These are phyloP conservation scores for Pyrenophora graminea DNA, from an alignment of 2,329 filamentous ascomycete genomes.

Conservation along the genomic window DNA sequence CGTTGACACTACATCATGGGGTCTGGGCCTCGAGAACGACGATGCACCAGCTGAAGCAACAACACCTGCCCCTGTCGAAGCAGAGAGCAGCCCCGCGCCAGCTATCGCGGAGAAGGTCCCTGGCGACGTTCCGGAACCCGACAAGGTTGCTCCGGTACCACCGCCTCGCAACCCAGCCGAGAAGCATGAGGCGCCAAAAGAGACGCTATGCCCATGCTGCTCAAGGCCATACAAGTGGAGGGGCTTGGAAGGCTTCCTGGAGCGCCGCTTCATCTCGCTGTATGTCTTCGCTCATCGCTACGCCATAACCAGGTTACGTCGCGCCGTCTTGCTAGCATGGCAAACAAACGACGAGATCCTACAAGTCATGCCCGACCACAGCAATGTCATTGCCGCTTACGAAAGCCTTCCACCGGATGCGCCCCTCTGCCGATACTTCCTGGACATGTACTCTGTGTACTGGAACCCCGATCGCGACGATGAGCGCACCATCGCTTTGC, in stretches of 20 bases:
- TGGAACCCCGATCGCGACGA: slow-evolving; percentile 44
- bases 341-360: slow-evolving; percentile 44
- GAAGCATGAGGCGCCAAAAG: slow-evolving; percentile 41
- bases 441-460: slow-evolving; percentile 45
- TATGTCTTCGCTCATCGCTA: slow-evolving; percentile 43
- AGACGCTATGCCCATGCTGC: slow-evolving; percentile 44
- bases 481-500: slow-evolving; percentile 35
- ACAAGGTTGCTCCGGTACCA: slow-evolving; percentile 25
- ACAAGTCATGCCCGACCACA: slow-evolving; percentile 45
- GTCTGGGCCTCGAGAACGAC: slow-evolving; percentile 39
- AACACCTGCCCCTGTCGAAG: slow-evolving; percentile 10
- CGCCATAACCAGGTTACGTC: slow-evolving; percentile 38
- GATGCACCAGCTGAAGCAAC: slow-evolving; percentile 24
- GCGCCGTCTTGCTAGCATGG: slow-evolving; percentile 40
- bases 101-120: slow-evolving; percentile 36
- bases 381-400: slow-evolving; percentile 44
- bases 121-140: slow-evolving; percentile 33
- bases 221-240: slow-evolving; percentile 44
- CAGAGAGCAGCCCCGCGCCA: slow-evolving; percentile 16
- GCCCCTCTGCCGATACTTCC: slow-evolving; percentile 40
- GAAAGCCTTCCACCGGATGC: slow-evolving; percentile 36
- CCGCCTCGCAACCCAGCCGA: slow-evolving; percentile 38
- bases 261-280: slow-evolving; percentile 42
- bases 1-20: slow-evolving; percentile 43
- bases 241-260: slow-evolving; percentile 43